These are phyloP conservation scores for Colletotrichum ledebouriae DNA, from an alignment of 2,329 filamentous ascomycete genomes.

Conservation along the genomic window DNA sequence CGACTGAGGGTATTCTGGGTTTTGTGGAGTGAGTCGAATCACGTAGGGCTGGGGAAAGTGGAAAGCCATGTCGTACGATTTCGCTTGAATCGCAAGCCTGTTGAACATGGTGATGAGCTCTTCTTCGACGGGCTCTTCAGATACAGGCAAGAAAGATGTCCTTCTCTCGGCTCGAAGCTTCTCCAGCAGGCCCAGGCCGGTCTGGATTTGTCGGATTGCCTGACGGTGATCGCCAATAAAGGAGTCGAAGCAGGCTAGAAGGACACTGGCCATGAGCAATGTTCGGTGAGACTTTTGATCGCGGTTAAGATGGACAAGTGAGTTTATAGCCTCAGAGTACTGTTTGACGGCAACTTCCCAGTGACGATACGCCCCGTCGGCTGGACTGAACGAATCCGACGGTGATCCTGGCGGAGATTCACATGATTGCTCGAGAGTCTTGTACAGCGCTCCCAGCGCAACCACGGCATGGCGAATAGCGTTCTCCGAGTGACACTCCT, in stretches of 20 bases:
- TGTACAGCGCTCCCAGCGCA: constrained; percentile 76
- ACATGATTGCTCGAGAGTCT: constrained; percentile 71
- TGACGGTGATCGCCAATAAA: constrained; percentile 74
- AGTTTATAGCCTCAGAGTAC: constrained; percentile 69
- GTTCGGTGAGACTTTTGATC: constrained; percentile 63
- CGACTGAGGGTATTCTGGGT: constrained; percentile 53
- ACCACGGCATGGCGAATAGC: constrained; percentile 76
- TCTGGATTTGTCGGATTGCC: constrained; percentile 73
- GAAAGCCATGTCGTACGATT: constrained; percentile 77
- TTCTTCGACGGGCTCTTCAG: constrained; percentile 66
- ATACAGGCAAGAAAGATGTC: constrained; percentile 53
- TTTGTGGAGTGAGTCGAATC: constrained; percentile 62
- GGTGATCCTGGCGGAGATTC: constrained; percentile 65
- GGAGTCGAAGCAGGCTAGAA: constrained; percentile 77
- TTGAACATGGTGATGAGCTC: constrained; percentile 75
- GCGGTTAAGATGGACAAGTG: constrained; percentile 60
- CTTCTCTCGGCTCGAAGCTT: constrained; percentile 63
- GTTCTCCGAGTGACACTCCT: constrained; percentile 72
- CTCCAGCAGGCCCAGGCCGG: constrained; percentile 67
- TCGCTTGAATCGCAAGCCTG: constrained; percentile 73
- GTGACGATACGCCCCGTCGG: constrained; percentile 61
- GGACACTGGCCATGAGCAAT: constrained; percentile 73
- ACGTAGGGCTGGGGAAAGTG: constrained; percentile 75
- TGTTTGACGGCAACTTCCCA: constrained; percentile 72
- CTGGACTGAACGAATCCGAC: constrained; percentile 48